Evolutionary conservation across 1,284 basidiomycete genomes (phyloP).

Genomic region (Inonotus obliquus): DNA sequence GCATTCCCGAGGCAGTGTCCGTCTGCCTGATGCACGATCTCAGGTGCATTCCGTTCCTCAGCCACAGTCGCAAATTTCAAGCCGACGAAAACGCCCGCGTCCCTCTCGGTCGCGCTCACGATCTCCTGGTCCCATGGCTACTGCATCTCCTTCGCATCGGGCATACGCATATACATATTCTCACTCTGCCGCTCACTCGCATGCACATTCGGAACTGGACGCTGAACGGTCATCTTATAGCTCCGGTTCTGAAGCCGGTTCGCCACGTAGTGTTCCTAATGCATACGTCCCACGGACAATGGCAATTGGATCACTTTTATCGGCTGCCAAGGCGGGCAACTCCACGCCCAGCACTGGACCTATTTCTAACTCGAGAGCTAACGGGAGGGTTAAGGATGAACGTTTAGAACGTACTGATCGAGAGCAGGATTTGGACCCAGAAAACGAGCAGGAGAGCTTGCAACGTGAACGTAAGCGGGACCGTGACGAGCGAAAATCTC

Average conservation of each 20-base stretch:
- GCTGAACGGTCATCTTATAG: neutral
- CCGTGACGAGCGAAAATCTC: neutral
- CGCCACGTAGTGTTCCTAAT: neutral
- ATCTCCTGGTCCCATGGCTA: constrained; percentile 19
- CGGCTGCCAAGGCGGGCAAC: neutral
- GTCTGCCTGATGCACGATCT: constrained; percentile 20
- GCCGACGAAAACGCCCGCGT: constrained; percentile 36
- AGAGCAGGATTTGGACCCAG: neutral
- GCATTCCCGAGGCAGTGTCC: constrained; percentile 19
- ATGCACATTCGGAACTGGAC: neutral
- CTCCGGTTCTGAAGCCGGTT: neutral
- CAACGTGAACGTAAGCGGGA: neutral
- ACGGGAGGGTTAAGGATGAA: neutral
- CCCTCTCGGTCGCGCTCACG: constrained; percentile 24
- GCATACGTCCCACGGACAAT: constrained; percentile 12
- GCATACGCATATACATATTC: constrained; percentile 1
- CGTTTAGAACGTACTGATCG: neutral
- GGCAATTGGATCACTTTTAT: constrained; percentile 21
- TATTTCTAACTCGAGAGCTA: neutral
- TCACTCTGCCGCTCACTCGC: neutral
- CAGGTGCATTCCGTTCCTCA: constrained; percentile 32
- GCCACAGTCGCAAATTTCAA: constrained; percentile 31
- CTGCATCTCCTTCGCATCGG: constrained; percentile 27
- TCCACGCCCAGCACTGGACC: neutral
- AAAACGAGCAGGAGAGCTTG: neutral